Percentiles rank a stretch among this genome's conserved stretches.
Evolutionary conservation across 106 monocot genomes (phyloP).

Genomic region (Apostasia shenzhenica): DNA sequence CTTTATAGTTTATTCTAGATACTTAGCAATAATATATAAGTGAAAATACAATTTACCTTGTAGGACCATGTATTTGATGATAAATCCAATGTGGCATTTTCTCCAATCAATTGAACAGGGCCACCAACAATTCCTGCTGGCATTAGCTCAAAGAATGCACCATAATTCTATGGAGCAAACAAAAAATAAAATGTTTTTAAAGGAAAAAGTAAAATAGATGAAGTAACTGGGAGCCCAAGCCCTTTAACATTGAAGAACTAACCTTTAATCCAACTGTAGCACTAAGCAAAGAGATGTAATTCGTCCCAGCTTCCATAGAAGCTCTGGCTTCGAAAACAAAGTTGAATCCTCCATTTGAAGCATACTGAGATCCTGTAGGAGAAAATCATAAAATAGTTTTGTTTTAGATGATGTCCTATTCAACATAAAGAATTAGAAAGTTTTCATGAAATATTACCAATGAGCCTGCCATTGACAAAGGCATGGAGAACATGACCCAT

Average conservation of each 20-base stretch:
- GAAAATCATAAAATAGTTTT: not conserved
- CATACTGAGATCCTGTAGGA: constrained; percentile 42
- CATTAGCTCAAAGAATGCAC: constrained; percentile 34
- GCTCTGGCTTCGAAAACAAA: constrained; percentile 30
- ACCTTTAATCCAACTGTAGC: constrained; percentile 76
- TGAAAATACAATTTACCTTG: constrained; percentile 28
- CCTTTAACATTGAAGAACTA: too few species aligned
- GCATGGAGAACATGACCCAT: constrained; percentile 51
- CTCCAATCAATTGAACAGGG: constrained; percentile 42
- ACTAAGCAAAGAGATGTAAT: constrained; percentile 62
- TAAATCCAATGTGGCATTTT: constrained; percentile 31
- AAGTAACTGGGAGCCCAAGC: not conserved
- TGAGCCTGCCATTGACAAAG: constrained; percentile 53
- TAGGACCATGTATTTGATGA: constrained; percentile 52
- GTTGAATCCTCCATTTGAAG: constrained; percentile 22
- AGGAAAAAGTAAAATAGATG: too few species aligned
- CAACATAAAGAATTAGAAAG: not conserved
- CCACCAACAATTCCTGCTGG: constrained; percentile 53
- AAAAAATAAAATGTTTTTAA: not conserved
- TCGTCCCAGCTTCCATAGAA: constrained; percentile 24
- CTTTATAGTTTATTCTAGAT: too few species aligned
- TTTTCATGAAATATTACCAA: constrained; percentile 23
- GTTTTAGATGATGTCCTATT: not conserved
- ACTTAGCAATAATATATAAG: too few species aligned
- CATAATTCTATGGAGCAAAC: constrained; percentile 51